Conservation (phyloP, 257 asterid genomes). For the Gentiana dahurica region DNA sequence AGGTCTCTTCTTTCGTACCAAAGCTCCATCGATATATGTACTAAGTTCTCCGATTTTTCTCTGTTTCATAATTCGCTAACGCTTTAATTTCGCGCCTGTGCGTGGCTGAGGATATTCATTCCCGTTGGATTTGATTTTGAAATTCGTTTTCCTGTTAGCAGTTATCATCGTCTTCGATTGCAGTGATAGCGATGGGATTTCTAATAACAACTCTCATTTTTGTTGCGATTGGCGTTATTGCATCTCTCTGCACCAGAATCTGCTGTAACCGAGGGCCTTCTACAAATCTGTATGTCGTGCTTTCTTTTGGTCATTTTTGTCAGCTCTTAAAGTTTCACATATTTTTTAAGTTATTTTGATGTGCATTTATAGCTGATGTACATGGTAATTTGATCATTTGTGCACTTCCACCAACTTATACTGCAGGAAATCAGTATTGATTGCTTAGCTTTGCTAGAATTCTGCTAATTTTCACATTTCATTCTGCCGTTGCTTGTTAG, state of each 20-base stretch:
- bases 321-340: slow-evolving; percentile 1
- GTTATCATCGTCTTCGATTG: neutral
- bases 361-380: neutral
- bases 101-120: neutral
- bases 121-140: neutral
- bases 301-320: neutral
- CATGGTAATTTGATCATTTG: too few relatives aligned
- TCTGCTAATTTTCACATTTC: too few relatives aligned
- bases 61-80: neutral
- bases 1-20: neutral
- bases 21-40: neutral
- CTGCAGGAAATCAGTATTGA: too few relatives aligned
- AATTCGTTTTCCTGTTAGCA: neutral
- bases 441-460: too few relatives aligned
- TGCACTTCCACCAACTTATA: too few relatives aligned
- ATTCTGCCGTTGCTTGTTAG: too few relatives aligned
- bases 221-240: slow-evolving; percentile 66
- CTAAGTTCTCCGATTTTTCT: too few relatives aligned
- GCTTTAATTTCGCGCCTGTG: neutral
- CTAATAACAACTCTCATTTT: slow-evolving; percentile 71
- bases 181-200: slow-evolving; percentile 53
- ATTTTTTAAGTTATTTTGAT: neutral
- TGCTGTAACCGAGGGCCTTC: slow-evolving; percentile 95
- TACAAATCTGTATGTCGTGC: slow-evolving; percentile 66
- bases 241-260: slow-evolving; percentile 61